These are phyloP conservation scores for Fusarium musae DNA, from an alignment of 2,329 filamentous ascomycete species.

Conservation along the genomic window DNA sequence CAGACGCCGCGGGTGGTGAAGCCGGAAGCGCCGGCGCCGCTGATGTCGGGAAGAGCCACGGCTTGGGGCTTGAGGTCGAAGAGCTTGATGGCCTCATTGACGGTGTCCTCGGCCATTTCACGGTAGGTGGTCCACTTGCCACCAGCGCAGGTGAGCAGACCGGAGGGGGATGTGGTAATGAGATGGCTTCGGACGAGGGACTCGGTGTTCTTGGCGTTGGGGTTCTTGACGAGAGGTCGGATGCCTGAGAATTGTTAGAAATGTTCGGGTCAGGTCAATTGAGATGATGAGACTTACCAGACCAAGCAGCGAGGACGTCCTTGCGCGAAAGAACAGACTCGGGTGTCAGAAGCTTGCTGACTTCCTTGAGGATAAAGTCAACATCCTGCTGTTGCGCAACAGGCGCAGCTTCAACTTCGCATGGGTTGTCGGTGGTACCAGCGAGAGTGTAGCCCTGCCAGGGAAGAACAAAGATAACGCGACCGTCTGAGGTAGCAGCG, in stretches of 20 bases:
- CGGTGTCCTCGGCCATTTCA: constrained; percentile 87
- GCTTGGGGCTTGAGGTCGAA: constrained; percentile 69
- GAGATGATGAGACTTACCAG: constrained; percentile 60
- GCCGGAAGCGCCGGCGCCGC: constrained; percentile 64
- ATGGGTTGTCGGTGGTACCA: constrained; percentile 82
- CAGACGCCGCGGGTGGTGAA: constrained; percentile 73
- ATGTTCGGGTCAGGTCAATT: fast-evolving
- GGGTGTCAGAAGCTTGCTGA: constrained; percentile 79
- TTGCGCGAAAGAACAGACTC: constrained; percentile 79
- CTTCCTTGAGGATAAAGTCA: constrained; percentile 83
- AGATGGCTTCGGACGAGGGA: constrained; percentile 86
- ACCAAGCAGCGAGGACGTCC: constrained; percentile 85
- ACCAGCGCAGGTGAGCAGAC: constrained; percentile 82
- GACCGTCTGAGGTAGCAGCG: constrained; percentile 80
- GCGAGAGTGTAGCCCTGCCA: constrained; percentile 91
- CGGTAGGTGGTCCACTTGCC: constrained; percentile 92
- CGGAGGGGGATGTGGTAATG: constrained; percentile 78
- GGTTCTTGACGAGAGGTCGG: constrained; percentile 82
- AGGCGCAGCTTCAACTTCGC: constrained; percentile 74
- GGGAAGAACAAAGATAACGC: constrained; percentile 87
- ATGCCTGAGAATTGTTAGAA: constrained; percentile 59
- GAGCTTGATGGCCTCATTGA: constrained; percentile 78
- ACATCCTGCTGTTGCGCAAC: constrained; percentile 81
- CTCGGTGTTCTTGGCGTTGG: constrained; percentile 83
- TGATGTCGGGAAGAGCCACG: constrained; percentile 70